Evolutionary conservation across 2,329 filamentous ascomycete species (phyloP).

Genomic region (Bipolaris gigantea): DNA sequence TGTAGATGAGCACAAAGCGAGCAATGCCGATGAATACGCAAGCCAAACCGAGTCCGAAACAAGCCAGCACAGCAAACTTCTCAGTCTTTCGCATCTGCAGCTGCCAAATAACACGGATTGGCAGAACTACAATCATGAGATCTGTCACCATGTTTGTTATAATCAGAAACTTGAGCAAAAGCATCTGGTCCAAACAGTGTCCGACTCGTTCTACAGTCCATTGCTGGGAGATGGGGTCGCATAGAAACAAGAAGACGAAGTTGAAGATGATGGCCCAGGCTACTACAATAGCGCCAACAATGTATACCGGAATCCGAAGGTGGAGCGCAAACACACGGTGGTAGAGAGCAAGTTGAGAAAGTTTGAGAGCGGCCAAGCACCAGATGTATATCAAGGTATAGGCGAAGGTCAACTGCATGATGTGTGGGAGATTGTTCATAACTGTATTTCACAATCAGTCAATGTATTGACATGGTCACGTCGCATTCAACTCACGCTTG

Average conservation of each 20-base stretch:
- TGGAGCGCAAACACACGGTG: constrained; percentile 20
- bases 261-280: constrained; percentile 28
- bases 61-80: constrained; percentile 25
- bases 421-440: constrained; percentile 19
- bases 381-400: constrained; percentile 29
- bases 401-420: constrained; percentile 28
- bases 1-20: constrained; percentile 24
- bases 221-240: constrained; percentile 28
- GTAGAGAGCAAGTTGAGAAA: constrained; percentile 26
- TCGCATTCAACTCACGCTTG: constrained; percentile 12
- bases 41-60: constrained; percentile 25
- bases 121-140: constrained; percentile 21
- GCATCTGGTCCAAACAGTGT: constrained; percentile 28
- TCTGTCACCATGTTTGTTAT: constrained; percentile 23
- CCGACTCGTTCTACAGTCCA: constrained; percentile 25
- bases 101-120: constrained; percentile 21
- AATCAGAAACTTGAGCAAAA: constrained; percentile 23
- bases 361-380: constrained; percentile 23
- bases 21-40: constrained; percentile 26
- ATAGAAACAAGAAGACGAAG: constrained; percentile 27
- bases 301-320: constrained; percentile 18
- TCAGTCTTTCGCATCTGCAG: constrained; percentile 30
- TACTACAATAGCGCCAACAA: constrained; percentile 18
- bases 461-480: neutral
- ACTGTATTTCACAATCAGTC: constrained; percentile 8